A percentile compares a stretch with the other conserved stretches of the same genome.
Evolutionary conservation across 2,329 filamentous ascomycete genomes (phyloP).

Genomic region (Grosmannia serpens): DNA sequence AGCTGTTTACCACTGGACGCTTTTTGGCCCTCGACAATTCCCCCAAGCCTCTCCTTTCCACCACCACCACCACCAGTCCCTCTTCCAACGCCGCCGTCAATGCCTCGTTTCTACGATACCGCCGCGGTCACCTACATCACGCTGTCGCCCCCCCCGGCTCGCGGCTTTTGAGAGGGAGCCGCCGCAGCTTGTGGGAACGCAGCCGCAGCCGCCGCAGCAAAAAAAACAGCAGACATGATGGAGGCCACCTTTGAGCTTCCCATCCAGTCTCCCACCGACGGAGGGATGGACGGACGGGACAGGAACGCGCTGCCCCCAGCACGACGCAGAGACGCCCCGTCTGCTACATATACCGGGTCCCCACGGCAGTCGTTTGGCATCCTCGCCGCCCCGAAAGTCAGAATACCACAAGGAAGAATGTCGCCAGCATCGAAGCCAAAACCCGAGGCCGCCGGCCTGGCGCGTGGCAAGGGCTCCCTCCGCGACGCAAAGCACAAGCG

Average conservation of each 20-base stretch:
- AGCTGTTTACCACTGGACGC: background rate
- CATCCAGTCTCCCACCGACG: constrained; percentile 8
- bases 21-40: background rate
- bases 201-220: background rate
- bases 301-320: background rate
- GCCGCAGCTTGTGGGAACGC: background rate
- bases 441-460: background rate
- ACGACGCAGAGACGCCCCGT: background rate
- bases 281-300: constrained; percentile 3
- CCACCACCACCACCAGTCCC: background rate
- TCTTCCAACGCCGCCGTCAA: background rate
- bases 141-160: background rate
- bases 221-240: constrained; percentile 14
- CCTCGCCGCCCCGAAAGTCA: background rate
- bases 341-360: background rate
- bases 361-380: background rate
- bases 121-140: background rate
- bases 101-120: background rate
- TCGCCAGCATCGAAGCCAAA: background rate
- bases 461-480: constrained; percentile 3
- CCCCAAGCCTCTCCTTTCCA: background rate
- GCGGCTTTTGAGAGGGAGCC: constrained; percentile 6
- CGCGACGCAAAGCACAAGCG: constrained; percentile 10
- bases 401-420: background rate
- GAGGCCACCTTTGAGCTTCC: constrained; percentile 14